phyloP scores from a whole-genome alignment of 257 asterid genomes.

The Rhazya stricta region DNA sequence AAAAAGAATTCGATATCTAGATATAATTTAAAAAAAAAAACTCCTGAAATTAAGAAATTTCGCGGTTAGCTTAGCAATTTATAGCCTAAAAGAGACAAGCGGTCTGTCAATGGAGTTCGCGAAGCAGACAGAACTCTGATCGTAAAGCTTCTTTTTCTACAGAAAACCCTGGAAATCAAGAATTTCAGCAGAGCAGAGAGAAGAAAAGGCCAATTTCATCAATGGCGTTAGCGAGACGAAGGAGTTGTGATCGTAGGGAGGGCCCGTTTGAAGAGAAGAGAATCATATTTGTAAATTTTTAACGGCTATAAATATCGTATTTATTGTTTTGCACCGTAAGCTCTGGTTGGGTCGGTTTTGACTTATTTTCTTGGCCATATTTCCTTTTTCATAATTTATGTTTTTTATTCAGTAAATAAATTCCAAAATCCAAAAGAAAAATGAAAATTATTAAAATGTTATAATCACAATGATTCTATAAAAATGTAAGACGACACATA shows the following conservation, averaged over 20 bases:
- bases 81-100: not conserved
- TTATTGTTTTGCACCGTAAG: not conserved
- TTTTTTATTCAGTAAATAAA: too few species aligned
- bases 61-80: not conserved
- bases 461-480: too few species aligned
- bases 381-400: too few species aligned
- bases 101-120: not conserved
- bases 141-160: not conserved
- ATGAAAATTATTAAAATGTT: too few species aligned
- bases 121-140: not conserved
- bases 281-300: not conserved
- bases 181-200: not conserved
- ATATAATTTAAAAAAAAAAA: not conserved
- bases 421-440: too few species aligned
- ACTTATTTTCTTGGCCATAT: not conserved
- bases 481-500: too few species aligned
- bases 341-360: not conserved
- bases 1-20: not conserved
- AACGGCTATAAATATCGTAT: conserved; percentile 4
- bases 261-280: not conserved
- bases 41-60: not conserved
- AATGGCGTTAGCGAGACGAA: not conserved
- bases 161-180: not conserved
- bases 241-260: not conserved
- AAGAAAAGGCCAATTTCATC: not conserved